A percentile compares a stretch with the other conserved stretches of the same genome.
Conservation (phyloP, 83 land plant genomes). For the Isoetes engelmannii region DNA sequence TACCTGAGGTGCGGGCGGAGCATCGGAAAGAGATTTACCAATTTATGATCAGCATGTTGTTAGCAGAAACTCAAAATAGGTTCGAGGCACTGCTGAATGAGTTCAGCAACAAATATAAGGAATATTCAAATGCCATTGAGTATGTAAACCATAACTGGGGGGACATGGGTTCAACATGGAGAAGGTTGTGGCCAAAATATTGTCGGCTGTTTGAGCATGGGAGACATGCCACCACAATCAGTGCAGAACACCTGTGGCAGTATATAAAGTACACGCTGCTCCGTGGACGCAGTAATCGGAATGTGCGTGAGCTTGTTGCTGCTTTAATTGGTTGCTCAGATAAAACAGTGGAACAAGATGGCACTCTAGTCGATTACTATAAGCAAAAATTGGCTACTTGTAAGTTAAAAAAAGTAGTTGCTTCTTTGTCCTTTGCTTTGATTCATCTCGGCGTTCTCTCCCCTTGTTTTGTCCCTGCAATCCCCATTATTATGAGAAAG, state of each 20-base stretch:
- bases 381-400: constrained; percentile 3
- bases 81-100: background rate
- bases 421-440: background rate
- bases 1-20: constrained; percentile 4
- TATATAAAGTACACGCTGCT: constrained; percentile 11
- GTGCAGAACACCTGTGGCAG: constrained; percentile 3
- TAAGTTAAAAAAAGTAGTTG: background rate
- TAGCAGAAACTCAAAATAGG: background rate
- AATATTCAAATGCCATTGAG: background rate
- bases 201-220: constrained; percentile 11
- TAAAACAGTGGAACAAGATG: background rate
- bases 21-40: constrained; percentile 5
- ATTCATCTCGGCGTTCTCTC: background rate
- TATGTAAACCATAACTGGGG: constrained; percentile 10
- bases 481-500: background rate
- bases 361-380: constrained; percentile 7
- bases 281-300: constrained; percentile 10
- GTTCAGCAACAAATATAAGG: constrained; percentile 5
- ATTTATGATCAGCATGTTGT: background rate
- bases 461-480: background rate
- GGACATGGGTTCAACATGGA: background rate
- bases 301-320: constrained; percentile 8
- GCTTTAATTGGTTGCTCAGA: constrained; percentile 8
- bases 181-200: constrained; percentile 5
- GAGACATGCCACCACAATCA: constrained; percentile 3